Evolutionary conservation across 2,329 filamentous ascomycete species (phyloP).

Genomic region (Zymoseptoria ardabiliae): DNA sequence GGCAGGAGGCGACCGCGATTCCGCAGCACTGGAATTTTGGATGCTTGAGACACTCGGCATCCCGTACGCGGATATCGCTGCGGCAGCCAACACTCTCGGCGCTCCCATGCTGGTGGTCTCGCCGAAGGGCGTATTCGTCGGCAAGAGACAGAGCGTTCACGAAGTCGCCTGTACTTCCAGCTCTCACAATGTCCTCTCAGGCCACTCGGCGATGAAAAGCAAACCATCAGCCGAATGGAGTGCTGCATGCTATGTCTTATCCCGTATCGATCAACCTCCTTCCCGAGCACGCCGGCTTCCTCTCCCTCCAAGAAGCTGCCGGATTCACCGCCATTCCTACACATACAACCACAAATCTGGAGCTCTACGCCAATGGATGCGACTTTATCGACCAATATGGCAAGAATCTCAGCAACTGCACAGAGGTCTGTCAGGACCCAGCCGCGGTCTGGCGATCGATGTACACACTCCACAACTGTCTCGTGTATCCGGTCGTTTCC

Average conservation of each 20-base stretch:
- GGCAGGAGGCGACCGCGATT: background rate
- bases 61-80: background rate
- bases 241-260: background rate
- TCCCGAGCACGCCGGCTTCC: background rate
- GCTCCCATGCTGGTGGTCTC: background rate
- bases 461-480: conserved; percentile 8
- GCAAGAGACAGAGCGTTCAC: background rate
- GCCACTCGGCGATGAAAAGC: background rate
- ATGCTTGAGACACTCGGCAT: background rate
- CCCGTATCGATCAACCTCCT: background rate
- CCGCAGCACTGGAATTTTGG: background rate
- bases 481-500: conserved; percentile 4
- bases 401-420: background rate
- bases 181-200: background rate
- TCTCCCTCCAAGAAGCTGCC: conserved; percentile 2
- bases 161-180: background rate
- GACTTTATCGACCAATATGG: background rate
- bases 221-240: no score
- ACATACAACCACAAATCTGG: background rate
- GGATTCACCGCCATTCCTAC: background rate
- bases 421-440: background rate
- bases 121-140: background rate
- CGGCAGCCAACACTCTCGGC: background rate
- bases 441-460: background rate
- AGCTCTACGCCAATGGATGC: conserved; percentile 1